Base-by-base conservation (phyloP, 1,284 basidiomycete genomes). In the Cutaneotrichosporon daszewskae region DNA sequence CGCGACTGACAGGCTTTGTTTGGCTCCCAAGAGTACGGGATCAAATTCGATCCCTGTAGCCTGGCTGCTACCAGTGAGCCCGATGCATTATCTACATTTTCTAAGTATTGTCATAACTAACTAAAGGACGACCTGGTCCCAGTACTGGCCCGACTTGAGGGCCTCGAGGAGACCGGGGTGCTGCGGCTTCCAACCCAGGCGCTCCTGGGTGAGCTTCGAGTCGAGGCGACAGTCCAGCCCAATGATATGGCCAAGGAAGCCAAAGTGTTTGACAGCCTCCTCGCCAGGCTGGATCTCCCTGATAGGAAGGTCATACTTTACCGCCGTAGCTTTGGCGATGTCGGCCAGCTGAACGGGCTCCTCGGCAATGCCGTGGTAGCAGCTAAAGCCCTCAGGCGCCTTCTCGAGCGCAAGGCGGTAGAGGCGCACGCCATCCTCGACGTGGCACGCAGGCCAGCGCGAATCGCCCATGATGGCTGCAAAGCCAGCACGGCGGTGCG, bases 401-500 rank as follows among this genome's bases (percentile, higher is more conserved):
- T 60, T 54, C 3, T 29, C 53, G 4, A 58, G 45, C 2, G 39
- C 58, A n/a, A 25, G 24, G 32, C 17, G 13, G 40, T 66, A 64
- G 5, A 64, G 36, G 8, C 13, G 34, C 0, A 58, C 63, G 2
- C 49, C 53, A 43, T 66, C 65, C 10, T 48, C 27, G 23, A 55
- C 49, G 45, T 61, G 50, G 8, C 49, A 46, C 5, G 54, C 28
- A 2, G 54, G 45, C 56, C 56, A 58, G 13, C 31, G 9, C 3
- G 51, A 51, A 1, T 57, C 46, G 2, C 36, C 57, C 25, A 60
- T 33, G 44, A 53, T 58, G 1, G 44, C 49, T 12, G 51, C 32
- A 28, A 28, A 44, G 2, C 59, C 58, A 5, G 16, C 36, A 31
- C 48, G 27, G 10, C 38, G 43, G 14, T 58, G 51, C 1, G 20